These are phyloP conservation scores for Colletotrichum coccodes DNA, from an alignment of 2,329 filamentous ascomycete genomes.

Conservation along the genomic window DNA sequence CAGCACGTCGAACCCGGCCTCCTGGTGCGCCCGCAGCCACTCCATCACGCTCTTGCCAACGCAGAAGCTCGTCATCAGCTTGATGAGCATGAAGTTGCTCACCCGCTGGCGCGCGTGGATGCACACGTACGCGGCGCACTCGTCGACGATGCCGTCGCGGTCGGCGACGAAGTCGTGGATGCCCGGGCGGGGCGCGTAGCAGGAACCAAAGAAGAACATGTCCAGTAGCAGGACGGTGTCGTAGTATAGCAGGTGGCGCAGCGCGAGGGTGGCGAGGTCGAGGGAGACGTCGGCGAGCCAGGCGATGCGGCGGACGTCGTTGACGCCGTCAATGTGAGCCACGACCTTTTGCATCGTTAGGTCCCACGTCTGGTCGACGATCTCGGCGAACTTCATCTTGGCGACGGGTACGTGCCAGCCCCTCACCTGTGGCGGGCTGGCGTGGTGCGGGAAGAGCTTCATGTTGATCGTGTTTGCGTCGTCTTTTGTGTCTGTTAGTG, in stretches of 20 bases:
- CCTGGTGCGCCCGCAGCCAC: conserved; percentile 83
- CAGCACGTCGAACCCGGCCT: conserved; percentile 72
- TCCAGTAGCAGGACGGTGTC: conserved; percentile 90
- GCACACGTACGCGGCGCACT: conserved; percentile 88
- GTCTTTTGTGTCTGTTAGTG: conserved; percentile 60
- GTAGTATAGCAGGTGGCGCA: conserved; percentile 93
- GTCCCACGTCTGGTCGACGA: conserved; percentile 78
- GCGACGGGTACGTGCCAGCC: conserved; percentile 91
- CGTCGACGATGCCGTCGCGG: conserved; percentile 78
- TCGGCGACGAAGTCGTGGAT: conserved; percentile 85
- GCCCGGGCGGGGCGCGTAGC: conserved; percentile 84
- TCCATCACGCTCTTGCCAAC: conserved; percentile 87
- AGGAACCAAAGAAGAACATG: conserved; percentile 92
- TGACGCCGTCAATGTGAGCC: conserved; percentile 88
- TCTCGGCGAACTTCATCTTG: conserved; percentile 71
- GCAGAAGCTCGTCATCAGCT: conserved; percentile 86
- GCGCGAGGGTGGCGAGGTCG: conserved; percentile 84
- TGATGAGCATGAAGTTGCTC: conserved; percentile 75
- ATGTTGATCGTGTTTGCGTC: conserved; percentile 95
- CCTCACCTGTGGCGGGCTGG: conserved; percentile 79
- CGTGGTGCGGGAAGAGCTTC: conserved; percentile 89
- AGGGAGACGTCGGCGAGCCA: conserved; percentile 87
- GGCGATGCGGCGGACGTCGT: conserved; percentile 88
- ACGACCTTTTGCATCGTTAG: conserved; percentile 83
- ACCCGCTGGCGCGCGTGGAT: conserved; percentile 54